A percentile compares a stretch with the other conserved stretches of the same genome.
phyloP scores from a whole-genome alignment of 139 green algal genomes.

The Eudorina sp. region DNA sequence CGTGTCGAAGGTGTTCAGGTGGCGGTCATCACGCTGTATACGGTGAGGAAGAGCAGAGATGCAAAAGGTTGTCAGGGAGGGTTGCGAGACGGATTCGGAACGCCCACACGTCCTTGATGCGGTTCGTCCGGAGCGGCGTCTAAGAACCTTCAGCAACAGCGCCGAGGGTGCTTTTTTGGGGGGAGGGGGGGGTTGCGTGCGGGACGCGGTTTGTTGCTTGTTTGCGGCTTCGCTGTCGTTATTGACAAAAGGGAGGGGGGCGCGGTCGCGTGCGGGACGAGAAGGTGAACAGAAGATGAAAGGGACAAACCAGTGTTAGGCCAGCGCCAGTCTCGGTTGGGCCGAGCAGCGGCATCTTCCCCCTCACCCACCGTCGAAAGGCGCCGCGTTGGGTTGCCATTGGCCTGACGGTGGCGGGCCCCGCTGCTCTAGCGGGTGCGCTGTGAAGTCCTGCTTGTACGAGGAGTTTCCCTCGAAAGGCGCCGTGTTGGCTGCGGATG shows the following conservation, averaged over 20 bases:
- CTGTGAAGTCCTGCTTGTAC: constrained; percentile 43
- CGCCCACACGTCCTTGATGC: no score
- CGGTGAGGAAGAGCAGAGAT: no score
- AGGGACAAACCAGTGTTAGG: background rate
- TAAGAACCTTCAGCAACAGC: no score
- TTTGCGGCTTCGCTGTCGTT: background rate
- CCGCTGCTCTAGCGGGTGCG: constrained; percentile 14
- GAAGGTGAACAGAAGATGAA: background rate
- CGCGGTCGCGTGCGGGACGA: background rate
- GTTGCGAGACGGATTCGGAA: no score
- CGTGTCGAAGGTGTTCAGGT: background rate
- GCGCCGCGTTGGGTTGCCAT: constrained; percentile 25
- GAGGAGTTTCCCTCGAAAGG: constrained; percentile 48
- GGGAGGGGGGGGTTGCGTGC: background rate
- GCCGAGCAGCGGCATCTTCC: no score
- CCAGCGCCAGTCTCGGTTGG: background rate
- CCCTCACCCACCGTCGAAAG: constrained; percentile 11
- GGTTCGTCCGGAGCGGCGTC: no score
- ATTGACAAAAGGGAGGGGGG: background rate
- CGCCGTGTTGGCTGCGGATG: constrained; percentile 1
- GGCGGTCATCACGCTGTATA: background rate
- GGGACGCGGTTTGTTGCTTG: background rate
- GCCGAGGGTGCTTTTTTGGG: no score
- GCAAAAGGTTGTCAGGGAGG: no score
- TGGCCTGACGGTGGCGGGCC: background rate